Evolutionary conservation across 2,329 filamentous ascomycete species (phyloP).

Genomic region (Pseudogymnoascus sp.): DNA sequence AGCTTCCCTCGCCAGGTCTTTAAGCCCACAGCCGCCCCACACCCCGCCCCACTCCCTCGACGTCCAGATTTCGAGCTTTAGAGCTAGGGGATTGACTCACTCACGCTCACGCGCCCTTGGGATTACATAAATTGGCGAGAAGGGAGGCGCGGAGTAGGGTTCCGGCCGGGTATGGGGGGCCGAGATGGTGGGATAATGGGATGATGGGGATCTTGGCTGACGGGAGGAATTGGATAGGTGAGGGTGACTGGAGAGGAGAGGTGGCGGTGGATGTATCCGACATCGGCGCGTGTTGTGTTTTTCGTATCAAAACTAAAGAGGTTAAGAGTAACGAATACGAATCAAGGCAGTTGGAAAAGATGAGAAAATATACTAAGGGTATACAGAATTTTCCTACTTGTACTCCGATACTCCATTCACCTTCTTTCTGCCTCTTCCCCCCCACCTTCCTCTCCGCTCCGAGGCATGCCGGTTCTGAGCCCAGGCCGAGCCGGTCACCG

Average conservation of each 20-base stretch:
- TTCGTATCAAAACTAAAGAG: background rate
- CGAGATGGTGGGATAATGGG: background rate
- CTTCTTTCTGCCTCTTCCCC: background rate
- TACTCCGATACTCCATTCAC: background rate
- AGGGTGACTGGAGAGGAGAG: too few species aligned
- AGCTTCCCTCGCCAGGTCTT: background rate
- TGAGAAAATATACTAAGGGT: background rate
- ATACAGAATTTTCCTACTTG: background rate
- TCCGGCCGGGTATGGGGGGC: background rate
- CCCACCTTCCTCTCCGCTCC: background rate
- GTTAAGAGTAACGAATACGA: background rate
- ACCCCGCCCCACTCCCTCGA: background rate
- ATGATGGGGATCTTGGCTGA: background rate
- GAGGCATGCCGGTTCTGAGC: background rate
- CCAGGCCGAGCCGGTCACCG: background rate
- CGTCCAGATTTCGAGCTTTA: background rate
- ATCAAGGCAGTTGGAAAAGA: background rate
- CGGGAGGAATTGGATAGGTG: too few species aligned
- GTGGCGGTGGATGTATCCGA: background rate
- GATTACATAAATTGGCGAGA: background rate
- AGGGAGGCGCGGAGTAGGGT: too few species aligned
- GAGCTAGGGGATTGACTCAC: background rate
- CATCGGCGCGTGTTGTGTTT: background rate
- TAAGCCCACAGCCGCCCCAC: too few species aligned
- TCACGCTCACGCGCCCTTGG: background rate